Base-by-base conservation (phyloP, 1,139 yeast species). In the Geotrichum histeridarum region DNA sequence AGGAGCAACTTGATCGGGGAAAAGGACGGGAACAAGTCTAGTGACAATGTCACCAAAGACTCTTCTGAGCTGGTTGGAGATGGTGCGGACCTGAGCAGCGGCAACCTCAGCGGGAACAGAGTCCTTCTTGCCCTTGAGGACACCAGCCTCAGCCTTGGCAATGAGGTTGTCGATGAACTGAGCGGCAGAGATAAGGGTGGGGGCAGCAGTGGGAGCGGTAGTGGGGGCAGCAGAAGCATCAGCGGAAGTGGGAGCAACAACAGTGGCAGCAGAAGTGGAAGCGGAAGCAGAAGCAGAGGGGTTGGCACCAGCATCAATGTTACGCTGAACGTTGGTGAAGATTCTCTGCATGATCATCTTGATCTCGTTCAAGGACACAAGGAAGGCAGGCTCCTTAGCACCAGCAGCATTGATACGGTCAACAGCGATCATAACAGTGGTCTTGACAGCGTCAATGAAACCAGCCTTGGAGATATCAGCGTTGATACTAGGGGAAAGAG, bases 41-140 rank as follows among this genome's bases (percentile, higher is more conserved):
- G 4, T 22, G 5, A 22, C 27, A 22, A 22, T 5, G 27, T 22
- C 27, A 22, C 27, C 27, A 22, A 22, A 22, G 27, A 22, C 27
- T 22, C 27, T 22, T 5, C 5, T 15, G 42, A 50, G 46, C 41
- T 45, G 46, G 18, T 47, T 50, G 51, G 54, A 50, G 42, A 50
- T 37, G 27, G 54, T 50, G 44, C 50, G 37, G 35, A 18, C 30
- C 18, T 50, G 45, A 46, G 54, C 42, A 27, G 46, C 12, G 18
- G 56, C 50, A 27, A 48, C 46, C 18, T 50, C 52, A 36, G 41
- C 43, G 27, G 50, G 15, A 27, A 43, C 38, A 14, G 22, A 4
- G 33, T 43, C 37, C 14, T 43, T 47, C n/a, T 17, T 27, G 44
- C 12, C 36, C 12, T 38, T 37, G 31, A 42, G 12, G 30, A 12